Evolutionary conservation across 768 basidiomycete genomes (phyloP).

Genomic region (Punctularia strigosozonata): DNA sequence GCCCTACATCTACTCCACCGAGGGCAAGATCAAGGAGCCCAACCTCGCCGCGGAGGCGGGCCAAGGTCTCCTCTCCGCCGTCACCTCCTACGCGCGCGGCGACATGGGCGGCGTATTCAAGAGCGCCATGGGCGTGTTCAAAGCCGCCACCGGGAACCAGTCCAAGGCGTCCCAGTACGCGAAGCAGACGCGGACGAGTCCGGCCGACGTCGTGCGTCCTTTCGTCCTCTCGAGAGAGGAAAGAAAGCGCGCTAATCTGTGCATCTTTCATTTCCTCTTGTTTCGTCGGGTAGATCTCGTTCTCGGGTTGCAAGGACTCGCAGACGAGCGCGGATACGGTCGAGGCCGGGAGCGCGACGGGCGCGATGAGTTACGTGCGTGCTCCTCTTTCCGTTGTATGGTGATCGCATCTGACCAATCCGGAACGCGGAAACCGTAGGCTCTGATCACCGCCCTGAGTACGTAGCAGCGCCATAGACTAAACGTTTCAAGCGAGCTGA

Average conservation of each 20-base stretch:
- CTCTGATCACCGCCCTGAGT: conserved; percentile 55
- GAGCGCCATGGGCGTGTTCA: conserved; percentile 63
- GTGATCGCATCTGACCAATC: background rate
- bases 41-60: conserved; percentile 83
- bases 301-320: conserved; percentile 76
- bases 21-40: conserved; percentile 92
- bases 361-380: conserved; percentile 74
- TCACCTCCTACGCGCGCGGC: conserved; percentile 62
- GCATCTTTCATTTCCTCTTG: background rate
- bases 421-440: conserved; percentile 17
- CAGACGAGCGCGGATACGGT: conserved; percentile 77
- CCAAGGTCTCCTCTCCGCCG: conserved; percentile 70
- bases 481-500: background rate
- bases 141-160: conserved; percentile 55
- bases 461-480: conserved; percentile 10
- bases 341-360: conserved; percentile 61
- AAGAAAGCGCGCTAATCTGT: background rate
- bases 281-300: conserved; percentile 47
- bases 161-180: conserved; percentile 53
- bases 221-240: background rate
- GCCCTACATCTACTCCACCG: conserved; percentile 70
- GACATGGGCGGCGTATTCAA: conserved; percentile 73
- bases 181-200: conserved; percentile 49
- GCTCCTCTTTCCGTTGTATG: background rate
- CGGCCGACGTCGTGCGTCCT: conserved; percentile 78